Percentiles rank a stretch among this genome's conserved stretches.
Conservation (phyloP, 1,139 yeast genomes). For the Suhomyces bolitotheri region DNA sequence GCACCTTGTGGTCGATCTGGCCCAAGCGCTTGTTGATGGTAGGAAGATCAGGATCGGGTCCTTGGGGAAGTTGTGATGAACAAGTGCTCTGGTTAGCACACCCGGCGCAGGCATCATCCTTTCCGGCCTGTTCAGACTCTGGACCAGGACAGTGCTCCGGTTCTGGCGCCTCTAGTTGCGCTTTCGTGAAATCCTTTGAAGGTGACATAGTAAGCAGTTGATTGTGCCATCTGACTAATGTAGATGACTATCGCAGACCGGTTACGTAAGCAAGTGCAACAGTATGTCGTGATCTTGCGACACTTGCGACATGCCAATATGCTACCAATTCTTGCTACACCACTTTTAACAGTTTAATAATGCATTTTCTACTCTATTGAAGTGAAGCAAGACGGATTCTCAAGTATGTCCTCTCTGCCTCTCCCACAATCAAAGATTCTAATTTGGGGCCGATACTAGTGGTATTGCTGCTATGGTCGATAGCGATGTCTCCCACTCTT, state of each 20-base stretch:
- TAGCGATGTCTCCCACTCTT: slow-evolving; percentile 43
- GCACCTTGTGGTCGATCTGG: slow-evolving; percentile 74
- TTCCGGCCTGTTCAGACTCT: slow-evolving; percentile 89
- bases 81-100: slow-evolving; percentile 94
- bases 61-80: slow-evolving; percentile 77
- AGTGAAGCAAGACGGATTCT: slow-evolving; percentile 14
- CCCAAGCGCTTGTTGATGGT: slow-evolving; percentile 67
- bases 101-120: slow-evolving; percentile 89
- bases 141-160: slow-evolving; percentile 99
- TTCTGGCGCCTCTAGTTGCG: slow-evolving; percentile 54
- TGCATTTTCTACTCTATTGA: neutral
- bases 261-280: too few relatives aligned
- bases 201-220: slow-evolving; percentile 7
- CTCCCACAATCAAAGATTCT: slow-evolving; percentile 33
- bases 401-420: slow-evolving; percentile 47
- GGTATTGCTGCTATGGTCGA: slow-evolving; percentile 17
- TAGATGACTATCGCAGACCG: too few relatives aligned
- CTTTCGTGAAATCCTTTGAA: slow-evolving; percentile 13
- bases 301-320: too few relatives aligned
- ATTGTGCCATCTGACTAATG: too few relatives aligned
- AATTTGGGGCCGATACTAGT: slow-evolving; percentile 2
- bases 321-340: too few relatives aligned
- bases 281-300: too few relatives aligned
- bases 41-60: slow-evolving; percentile 94
- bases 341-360: too few relatives aligned